A percentile compares a stretch with the other conserved stretches of the same genome.
Evolutionary conservation across 2,329 filamentous ascomycete species (phyloP).

Genomic region (Colletotrichum noveboracense): DNA sequence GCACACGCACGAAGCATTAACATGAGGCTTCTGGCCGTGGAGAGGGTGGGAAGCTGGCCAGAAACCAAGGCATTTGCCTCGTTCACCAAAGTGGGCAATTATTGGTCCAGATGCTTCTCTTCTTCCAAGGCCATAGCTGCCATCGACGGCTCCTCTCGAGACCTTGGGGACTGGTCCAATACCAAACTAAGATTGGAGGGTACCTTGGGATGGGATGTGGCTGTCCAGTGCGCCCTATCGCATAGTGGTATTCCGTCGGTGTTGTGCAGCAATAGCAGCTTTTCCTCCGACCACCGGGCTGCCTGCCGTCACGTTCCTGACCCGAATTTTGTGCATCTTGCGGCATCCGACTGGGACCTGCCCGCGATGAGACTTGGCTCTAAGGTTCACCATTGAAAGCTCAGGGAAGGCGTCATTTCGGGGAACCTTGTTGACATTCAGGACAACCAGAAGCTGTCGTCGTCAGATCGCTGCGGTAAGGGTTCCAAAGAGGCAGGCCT

Average conservation of each 20-base stretch:
- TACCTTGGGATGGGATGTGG: background rate
- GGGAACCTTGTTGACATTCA: constrained; percentile 1
- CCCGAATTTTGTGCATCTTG: background rate
- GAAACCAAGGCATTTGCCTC: constrained; percentile 11
- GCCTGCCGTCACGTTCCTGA: constrained; percentile 8
- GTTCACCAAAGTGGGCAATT: constrained; percentile 5
- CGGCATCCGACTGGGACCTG: background rate
- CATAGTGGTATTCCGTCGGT: background rate
- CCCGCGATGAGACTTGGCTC: constrained; percentile 5
- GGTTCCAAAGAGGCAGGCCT: background rate
- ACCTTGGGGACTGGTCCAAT: background rate
- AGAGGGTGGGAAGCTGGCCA: background rate
- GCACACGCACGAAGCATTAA: constrained; percentile 1
- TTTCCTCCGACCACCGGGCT: constrained; percentile 6
- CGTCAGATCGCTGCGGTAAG: background rate
- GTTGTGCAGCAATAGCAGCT: background rate
- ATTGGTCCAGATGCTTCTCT: constrained; percentile 12
- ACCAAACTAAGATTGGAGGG: background rate
- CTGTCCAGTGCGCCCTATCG: constrained; percentile 8
- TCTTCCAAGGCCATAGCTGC: constrained; percentile 1
- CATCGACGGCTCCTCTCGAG: background rate
- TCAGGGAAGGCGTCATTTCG: constrained; percentile 1
- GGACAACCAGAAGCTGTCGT: background rate
- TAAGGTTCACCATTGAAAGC: background rate
- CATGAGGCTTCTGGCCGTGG: background rate